These are phyloP conservation scores for Fraxinus platypoda DNA, from an alignment of 305 asterid genomes.

Conservation along the genomic window DNA sequence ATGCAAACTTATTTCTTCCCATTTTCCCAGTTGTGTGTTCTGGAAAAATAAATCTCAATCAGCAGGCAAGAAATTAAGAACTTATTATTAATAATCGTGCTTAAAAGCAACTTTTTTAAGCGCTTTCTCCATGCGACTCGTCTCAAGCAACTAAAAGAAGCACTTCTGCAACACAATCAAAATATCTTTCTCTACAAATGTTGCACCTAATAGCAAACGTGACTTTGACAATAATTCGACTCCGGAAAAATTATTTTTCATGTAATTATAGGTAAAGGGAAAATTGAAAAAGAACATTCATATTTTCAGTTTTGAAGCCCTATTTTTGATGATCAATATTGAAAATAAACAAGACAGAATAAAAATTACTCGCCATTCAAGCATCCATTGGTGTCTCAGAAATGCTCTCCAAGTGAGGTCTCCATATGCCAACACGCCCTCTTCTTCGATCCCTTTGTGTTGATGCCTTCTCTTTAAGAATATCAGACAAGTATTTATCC, in stretches of 20 bases:
- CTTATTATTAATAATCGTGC: not conserved
- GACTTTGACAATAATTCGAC: not conserved
- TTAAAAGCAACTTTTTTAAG: not conserved
- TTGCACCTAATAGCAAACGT: not conserved
- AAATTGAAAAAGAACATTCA: not conserved
- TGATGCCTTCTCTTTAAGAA: constrained; percentile 39
- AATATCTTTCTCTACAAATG: not conserved
- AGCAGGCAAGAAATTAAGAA: not conserved
- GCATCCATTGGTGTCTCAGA: constrained; percentile 35
- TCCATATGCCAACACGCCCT: constrained; percentile 46
- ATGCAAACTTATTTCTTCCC: not conserved
- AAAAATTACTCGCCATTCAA: constrained; percentile 4
- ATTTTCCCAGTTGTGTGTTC: not conserved
- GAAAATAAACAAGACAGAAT: not conserved
- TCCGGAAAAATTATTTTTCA: not conserved
- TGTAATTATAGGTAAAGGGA: constrained; percentile 7
- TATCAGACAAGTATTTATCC: constrained; percentile 42
- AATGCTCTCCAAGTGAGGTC: constrained; percentile 50
- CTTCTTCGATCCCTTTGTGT: constrained; percentile 43
- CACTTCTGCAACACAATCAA: not conserved
- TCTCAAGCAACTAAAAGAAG: not conserved
- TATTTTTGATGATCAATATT: not conserved
- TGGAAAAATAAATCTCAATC: not conserved
- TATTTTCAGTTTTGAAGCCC: not conserved
- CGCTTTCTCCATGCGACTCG: not conserved